Evolutionary conservation across 139 green algal species (phyloP).

Genomic region (Chlamydomonas sphaeroides): DNA sequence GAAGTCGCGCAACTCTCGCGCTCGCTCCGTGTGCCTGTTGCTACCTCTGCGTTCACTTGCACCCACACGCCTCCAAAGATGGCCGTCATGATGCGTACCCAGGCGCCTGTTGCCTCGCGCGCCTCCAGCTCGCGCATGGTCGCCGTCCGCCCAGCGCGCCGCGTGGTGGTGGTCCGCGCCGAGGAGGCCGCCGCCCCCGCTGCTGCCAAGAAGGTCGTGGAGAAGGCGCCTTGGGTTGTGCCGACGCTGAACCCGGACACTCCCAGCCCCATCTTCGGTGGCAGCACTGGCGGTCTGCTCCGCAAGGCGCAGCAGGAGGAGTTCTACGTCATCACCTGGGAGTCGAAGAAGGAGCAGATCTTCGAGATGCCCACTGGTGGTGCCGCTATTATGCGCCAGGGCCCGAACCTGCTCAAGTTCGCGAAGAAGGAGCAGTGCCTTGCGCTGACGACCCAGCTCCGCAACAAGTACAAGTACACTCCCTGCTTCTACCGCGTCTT

Average conservation of each 20-base stretch:
- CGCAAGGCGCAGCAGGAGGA: slow-evolving; percentile 86
- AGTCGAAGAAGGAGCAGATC: slow-evolving; percentile 97
- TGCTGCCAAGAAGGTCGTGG: slow-evolving; percentile 30
- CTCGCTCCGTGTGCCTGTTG: not conserved
- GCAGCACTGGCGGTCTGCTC: slow-evolving; percentile 96
- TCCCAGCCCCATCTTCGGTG: slow-evolving; percentile 97
- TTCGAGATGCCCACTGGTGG: slow-evolving; percentile 99
- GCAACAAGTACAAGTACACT: slow-evolving; percentile 98
- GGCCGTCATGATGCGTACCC: slow-evolving; percentile 31
- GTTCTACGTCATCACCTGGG: slow-evolving; percentile 89
- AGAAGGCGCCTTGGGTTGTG: slow-evolving; percentile 74
- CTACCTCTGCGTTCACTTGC: not conserved
- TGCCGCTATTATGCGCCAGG: slow-evolving; percentile 97
- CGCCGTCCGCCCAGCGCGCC: slow-evolving; percentile 19
- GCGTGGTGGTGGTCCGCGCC: slow-evolving; percentile 65
- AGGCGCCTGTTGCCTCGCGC: slow-evolving; percentile 30
- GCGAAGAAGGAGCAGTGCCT: slow-evolving; percentile 99
- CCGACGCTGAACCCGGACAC: slow-evolving; percentile 92
- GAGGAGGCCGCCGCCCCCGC: slow-evolving; percentile 56
- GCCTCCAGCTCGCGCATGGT: not conserved
- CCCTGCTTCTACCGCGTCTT: slow-evolving; percentile 95
- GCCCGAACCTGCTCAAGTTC: slow-evolving; percentile 99
- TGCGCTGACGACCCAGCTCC: slow-evolving; percentile 92
- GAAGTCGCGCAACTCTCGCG: not conserved
- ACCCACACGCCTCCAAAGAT: slow-evolving; percentile 21